Percentiles rank a stretch among this genome's conserved stretches.
These are phyloP conservation scores for Talaromyces nanjingensis DNA, from an alignment of 495 filamentous ascomycete species.

Conservation along the genomic window DNA sequence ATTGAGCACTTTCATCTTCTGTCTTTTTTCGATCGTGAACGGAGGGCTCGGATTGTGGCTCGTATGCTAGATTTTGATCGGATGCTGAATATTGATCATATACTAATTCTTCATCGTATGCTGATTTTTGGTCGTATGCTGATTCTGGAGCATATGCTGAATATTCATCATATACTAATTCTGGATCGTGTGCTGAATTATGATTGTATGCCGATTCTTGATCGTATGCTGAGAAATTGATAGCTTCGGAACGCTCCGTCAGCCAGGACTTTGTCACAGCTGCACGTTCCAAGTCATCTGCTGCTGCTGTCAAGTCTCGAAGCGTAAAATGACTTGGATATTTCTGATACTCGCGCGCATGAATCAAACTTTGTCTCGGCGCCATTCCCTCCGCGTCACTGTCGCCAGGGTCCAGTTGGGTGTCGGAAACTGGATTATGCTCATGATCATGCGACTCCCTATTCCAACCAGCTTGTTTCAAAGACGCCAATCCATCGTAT, in stretches of 20 bases:
- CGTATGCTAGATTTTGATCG: not conserved
- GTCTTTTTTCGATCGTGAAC: not conserved
- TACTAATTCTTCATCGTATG: not conserved
- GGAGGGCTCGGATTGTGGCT: not conserved
- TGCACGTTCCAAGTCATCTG: slow-evolving; percentile 1
- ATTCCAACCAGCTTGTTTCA: slow-evolving; percentile 24
- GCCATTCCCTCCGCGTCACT: not conserved
- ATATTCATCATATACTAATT: not conserved
- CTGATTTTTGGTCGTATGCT: not conserved
- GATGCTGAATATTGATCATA: not conserved
- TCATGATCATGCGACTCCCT: not conserved
- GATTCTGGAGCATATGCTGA: not conserved
- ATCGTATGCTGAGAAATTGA: not conserved
- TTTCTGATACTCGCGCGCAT: not conserved
- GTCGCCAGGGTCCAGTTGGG: not conserved
- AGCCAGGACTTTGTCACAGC: not conserved
- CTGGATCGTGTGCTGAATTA: not conserved
- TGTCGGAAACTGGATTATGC: not conserved
- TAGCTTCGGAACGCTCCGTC: not conserved
- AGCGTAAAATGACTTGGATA: not conserved
- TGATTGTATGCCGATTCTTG: not conserved
- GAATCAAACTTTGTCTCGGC: not conserved
- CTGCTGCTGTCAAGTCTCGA: not conserved
- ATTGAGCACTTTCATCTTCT: not conserved
- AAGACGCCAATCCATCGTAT: slow-evolving; percentile 30